Percentiles rank a stretch among this genome's conserved stretches.
Evolutionary conservation across 225 moss, liverwort and hornwort genomes (phyloP).

Genomic region (Sphagnum tenellum): DNA sequence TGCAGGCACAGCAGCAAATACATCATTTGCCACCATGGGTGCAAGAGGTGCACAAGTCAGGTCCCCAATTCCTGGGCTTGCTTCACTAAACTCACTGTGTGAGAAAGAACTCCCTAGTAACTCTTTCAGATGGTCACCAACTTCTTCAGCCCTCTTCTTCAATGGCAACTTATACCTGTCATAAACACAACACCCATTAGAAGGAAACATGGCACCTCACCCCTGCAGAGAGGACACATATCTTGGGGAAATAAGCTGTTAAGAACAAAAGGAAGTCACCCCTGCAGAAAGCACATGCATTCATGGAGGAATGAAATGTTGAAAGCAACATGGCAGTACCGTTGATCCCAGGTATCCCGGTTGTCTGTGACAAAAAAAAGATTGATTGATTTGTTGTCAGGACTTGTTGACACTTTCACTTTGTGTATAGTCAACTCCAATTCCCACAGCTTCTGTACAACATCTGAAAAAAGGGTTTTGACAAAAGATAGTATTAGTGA

Average conservation of each 20-base stretch:
- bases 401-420: slow-evolving; percentile 59
- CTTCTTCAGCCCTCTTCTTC: slow-evolving; percentile 33
- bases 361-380: slow-evolving; percentile 64
- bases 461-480: slow-evolving; percentile 23
- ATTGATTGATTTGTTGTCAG: slow-evolving; percentile 47
- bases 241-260: background rate
- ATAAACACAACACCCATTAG: background rate
- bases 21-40: slow-evolving; percentile 39
- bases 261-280: background rate
- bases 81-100: slow-evolving; percentile 28
- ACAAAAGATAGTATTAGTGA: background rate
- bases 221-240: background rate
- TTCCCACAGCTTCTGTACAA: slow-evolving; percentile 58
- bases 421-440: slow-evolving; percentile 62
- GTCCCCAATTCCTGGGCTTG: slow-evolving; percentile 26
- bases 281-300: background rate
- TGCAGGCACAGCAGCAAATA: slow-evolving; percentile 29
- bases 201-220: background rate
- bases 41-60: slow-evolving; percentile 41
- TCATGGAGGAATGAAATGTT: background rate
- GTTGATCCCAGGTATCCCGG: slow-evolving; percentile 8
- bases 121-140: slow-evolving; percentile 33
- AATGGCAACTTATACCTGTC: slow-evolving; percentile 31
- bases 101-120: slow-evolving; percentile 39
- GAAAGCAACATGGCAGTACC: background rate